These are phyloP conservation scores for Scleromitrula shiraiana DNA, from an alignment of 2,329 filamentous ascomycete genomes.

Conservation along the genomic window DNA sequence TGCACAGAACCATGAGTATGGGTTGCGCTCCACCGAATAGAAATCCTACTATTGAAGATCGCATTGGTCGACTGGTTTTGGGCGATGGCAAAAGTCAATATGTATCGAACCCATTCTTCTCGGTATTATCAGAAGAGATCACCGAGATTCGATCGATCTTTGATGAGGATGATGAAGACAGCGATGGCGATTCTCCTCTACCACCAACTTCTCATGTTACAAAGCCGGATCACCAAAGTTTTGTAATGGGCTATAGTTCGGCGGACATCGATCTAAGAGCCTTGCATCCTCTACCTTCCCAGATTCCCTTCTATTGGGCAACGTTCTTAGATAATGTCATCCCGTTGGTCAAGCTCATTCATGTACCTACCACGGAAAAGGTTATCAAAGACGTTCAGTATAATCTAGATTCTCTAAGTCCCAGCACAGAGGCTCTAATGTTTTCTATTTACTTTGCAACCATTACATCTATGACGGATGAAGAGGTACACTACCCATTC, in stretches of 20 bases:
- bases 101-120: slow-evolving; percentile 69
- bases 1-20: slow-evolving; percentile 18
- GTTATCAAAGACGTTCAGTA: slow-evolving; percentile 53
- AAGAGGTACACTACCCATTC: slow-evolving; percentile 24
- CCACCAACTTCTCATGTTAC: slow-evolving; percentile 41
- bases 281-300: slow-evolving; percentile 57
- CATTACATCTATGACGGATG: slow-evolving; percentile 34
- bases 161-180: slow-evolving; percentile 23
- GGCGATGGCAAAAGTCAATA: slow-evolving; percentile 63
- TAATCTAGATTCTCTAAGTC: slow-evolving; percentile 47
- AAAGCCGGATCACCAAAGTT: slow-evolving; percentile 61
- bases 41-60: slow-evolving; percentile 32
- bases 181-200: slow-evolving; percentile 22
- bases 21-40: slow-evolving; percentile 23
- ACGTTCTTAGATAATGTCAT: slow-evolving; percentile 68
- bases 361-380: slow-evolving; percentile 57
- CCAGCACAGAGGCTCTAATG: slow-evolving; percentile 38
- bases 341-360: slow-evolving; percentile 62
- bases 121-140: slow-evolving; percentile 55
- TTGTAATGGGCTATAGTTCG: slow-evolving; percentile 66
- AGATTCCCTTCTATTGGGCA: slow-evolving; percentile 61
- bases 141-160: slow-evolving; percentile 28
- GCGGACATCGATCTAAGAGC: slow-evolving; percentile 57
- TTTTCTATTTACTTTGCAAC: slow-evolving; percentile 51
- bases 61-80: slow-evolving; percentile 58